Conservation (phyloP, 129 eudicot genomes). For the Flaveria brownii region DNA sequence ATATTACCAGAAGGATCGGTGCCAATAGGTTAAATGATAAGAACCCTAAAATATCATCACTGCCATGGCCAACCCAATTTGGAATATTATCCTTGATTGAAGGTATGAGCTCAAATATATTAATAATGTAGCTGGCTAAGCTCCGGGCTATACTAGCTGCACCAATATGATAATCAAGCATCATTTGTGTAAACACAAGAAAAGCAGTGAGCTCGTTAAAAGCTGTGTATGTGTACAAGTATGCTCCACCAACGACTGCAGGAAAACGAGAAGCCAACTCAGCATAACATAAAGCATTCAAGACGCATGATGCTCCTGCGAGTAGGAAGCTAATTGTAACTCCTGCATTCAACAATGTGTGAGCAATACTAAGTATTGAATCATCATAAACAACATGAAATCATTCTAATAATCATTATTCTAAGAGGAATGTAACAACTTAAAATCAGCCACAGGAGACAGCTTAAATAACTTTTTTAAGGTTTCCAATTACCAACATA, state of each 20-base stretch:
- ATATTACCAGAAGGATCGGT: conserved; percentile 69
- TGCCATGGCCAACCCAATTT: conserved; percentile 94
- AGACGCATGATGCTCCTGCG: conserved; percentile 92
- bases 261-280: conserved; percentile 97
- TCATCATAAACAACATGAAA: background rate
- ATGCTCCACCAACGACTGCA: conserved; percentile 99
- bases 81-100: conserved; percentile 72
- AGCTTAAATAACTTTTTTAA: no score
- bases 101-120: conserved; percentile 80
- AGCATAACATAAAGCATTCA: conserved; percentile 96
- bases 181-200: conserved; percentile 92
- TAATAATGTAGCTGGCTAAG: conserved; percentile 78
- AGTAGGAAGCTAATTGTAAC: conserved; percentile 89
- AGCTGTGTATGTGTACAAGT: conserved; percentile 87
- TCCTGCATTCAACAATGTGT: conserved; percentile 52
- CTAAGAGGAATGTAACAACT: background rate
- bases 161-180: conserved; percentile 99
- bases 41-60: conserved; percentile 65
- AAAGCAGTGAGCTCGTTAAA: conserved; percentile 99
- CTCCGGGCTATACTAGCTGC: conserved; percentile 99
- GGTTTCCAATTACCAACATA: background rate
- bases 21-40: conserved; percentile 79
- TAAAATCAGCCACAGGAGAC: no score
- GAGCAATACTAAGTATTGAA: conserved; percentile 12
- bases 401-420: background rate